phyloP scores from a whole-genome alignment of 352 stramenopile species.

The Phytophthora ramorum region DNA sequence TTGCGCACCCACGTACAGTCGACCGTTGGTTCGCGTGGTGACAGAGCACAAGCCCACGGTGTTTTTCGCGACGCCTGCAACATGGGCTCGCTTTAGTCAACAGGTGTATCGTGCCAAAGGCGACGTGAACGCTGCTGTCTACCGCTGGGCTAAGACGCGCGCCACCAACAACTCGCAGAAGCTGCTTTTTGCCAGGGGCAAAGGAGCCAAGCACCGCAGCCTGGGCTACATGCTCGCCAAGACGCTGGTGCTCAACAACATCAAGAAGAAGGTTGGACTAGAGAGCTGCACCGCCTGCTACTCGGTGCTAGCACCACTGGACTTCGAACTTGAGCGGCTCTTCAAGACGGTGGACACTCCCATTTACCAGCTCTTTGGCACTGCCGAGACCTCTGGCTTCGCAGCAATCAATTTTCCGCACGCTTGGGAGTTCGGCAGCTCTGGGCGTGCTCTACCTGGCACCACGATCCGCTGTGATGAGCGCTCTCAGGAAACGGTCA shows the following conservation, averaged over 20 bases:
- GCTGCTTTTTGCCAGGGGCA: constrained; percentile 54
- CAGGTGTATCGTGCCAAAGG: constrained; percentile 80
- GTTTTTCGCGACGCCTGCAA: constrained; percentile 82
- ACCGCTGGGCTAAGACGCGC: constrained; percentile 81
- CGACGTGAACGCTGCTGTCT: constrained; percentile 74
- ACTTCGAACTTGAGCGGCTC: constrained; percentile 82
- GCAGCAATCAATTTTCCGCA: constrained; percentile 77
- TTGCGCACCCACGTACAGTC: constrained; percentile 58
- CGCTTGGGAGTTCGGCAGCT: constrained; percentile 78
- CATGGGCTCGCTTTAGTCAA: constrained; percentile 69
- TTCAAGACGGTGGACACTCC: constrained; percentile 88
- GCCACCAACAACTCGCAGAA: constrained; percentile 85
- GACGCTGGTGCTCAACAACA: constrained; percentile 75
- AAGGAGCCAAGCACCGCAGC: constrained; percentile 53
- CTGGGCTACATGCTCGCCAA: constrained; percentile 85
- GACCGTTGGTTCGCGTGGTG: constrained; percentile 61
- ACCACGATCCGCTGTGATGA: constrained; percentile 75
- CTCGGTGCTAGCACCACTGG: constrained; percentile 75
- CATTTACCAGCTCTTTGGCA: constrained; percentile 83
- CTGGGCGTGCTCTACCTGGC: constrained; percentile 57
- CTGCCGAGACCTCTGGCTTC: constrained; percentile 72
- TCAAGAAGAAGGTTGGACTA: constrained; percentile 83
- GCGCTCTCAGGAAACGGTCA: constrained; percentile 63
- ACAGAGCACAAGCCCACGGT: constrained; percentile 63
- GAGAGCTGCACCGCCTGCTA: constrained; percentile 80